Base-by-base conservation (phyloP, 768 basidiomycete genomes). In the Auricularia sp. region DNA sequence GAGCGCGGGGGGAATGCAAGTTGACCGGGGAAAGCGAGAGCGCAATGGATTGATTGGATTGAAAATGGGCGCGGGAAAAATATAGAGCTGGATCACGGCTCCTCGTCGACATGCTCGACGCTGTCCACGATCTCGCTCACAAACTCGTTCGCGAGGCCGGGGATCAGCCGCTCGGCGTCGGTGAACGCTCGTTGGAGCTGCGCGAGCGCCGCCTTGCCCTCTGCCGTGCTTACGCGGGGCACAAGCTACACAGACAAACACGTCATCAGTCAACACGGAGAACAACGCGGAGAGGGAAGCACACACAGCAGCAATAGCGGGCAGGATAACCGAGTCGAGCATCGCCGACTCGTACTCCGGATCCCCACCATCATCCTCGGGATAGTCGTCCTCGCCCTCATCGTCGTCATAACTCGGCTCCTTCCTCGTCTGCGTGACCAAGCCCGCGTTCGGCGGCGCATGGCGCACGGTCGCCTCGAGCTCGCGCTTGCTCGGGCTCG, bases 111-210 rank as follows among this genome's bases (percentile, higher is more conserved):
- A 68, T 88, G 90, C 72, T 94, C 91, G 18, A 94, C 91, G 14
- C 91, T 92, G 73, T 94, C 91, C 29, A 93, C 91, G 67, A 94
- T 93, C 76, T 97, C 95, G 71, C 92, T 90, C 63, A 97, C 90
- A 61, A 98, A 81, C 66, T 96, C 96, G 76, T 90, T 78, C 29
- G 93, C 91, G 36, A 99, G 87, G 3, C 97, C 97, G 7, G 97
- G 97, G 69, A 98, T 97, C 64, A 93, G 88, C 66, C 90, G 82
- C 77, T 99, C 97, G 12, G 95, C 95, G 35, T 97, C 93, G 34
- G 91, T 91, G 71, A 98, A 95, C 2, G 97, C 95, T 36, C 90
- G 83, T 69, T 97, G 91, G 11, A 98, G 80, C 61, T 90, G 83
- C 65, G 87, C 89, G 62, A 99, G 81, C 21, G 91, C 90, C 35